Percentiles rank a stretch among this genome's conserved stretches.
phyloP scores from a whole-genome alignment of 441 rosid genomes.

The Syzygium malaccense region DNA sequence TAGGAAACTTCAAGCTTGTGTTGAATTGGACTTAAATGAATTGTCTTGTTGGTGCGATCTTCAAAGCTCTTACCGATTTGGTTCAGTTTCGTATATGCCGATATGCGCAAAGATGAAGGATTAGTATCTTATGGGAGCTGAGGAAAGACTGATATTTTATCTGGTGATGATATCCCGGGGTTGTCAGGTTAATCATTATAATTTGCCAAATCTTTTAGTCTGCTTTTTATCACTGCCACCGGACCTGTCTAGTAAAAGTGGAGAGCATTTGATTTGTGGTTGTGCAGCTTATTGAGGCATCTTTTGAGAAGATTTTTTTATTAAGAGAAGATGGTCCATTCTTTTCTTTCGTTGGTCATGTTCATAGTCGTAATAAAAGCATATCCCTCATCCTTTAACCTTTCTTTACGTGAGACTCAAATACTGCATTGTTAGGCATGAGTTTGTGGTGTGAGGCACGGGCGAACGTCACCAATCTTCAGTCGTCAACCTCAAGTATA shows the following conservation, averaged over 20 bases:
- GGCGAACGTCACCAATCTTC: not conserved
- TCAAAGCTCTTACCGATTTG: not conserved
- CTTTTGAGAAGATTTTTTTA: not conserved
- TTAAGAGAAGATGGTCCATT: not conserved
- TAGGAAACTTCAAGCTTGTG: not conserved
- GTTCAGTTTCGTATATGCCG: not conserved
- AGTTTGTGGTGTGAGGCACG: not conserved
- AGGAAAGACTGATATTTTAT: not conserved
- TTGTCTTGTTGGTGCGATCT: not conserved
- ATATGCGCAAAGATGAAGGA: not conserved
- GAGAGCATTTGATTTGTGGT: not conserved
- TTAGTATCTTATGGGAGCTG: not conserved
- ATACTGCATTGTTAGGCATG: not conserved
- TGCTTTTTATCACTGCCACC: not conserved
- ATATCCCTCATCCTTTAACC: not conserved
- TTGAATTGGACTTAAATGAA: not conserved
- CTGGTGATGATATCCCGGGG: not conserved
- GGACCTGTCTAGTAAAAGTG: not conserved
- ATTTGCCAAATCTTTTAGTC: not conserved
- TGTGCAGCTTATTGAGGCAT: not conserved
- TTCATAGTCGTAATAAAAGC: not conserved
- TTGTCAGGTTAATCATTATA: not conserved
- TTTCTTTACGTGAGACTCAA: not conserved
- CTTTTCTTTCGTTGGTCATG: not conserved
- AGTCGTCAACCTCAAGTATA: not conserved